A percentile compares a stretch with the other conserved stretches of the same genome.
Evolutionary conservation across 345 rosid species (phyloP).

Genomic region (Bruguiera sexangula): DNA sequence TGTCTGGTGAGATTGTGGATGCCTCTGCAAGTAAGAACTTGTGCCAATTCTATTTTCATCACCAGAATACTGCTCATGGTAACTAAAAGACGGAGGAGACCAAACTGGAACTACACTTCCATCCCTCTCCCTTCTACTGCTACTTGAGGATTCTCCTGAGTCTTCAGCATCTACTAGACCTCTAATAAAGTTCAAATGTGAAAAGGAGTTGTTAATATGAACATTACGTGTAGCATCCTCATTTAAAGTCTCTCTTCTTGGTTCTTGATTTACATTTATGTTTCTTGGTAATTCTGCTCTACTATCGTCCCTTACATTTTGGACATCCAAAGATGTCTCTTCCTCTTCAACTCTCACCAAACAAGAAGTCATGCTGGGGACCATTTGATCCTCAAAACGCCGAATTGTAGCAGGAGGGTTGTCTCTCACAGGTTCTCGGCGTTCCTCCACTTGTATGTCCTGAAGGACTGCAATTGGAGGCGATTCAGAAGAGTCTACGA

Average conservation of each 20-base stretch:
- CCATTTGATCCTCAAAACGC: conserved; percentile 95
- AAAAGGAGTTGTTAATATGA: conserved; percentile 29
- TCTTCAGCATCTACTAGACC: conserved; percentile 62
- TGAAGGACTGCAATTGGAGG: conserved; percentile 69
- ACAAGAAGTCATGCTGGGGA: conserved; percentile 86
- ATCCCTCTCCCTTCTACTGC: conserved; percentile 78
- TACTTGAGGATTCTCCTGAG: conserved; percentile 86
- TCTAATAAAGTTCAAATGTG: conserved; percentile 40
- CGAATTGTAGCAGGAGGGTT: conserved; percentile 35
- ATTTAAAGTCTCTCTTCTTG: conserved; percentile 40
- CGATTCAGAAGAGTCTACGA: conserved; percentile 84
- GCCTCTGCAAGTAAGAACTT: conserved; percentile 80
- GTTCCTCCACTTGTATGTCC: conserved; percentile 67
- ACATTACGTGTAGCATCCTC: conserved; percentile 32
- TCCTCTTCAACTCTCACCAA: conserved; percentile 67
- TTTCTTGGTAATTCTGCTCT: conserved; percentile 90
- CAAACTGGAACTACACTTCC: conserved; percentile 88
- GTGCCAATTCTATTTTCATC: conserved; percentile 77
- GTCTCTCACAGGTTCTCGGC: conserved; percentile 52
- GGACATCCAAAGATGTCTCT: conserved; percentile 59
- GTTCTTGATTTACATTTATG: conserved; percentile 50
- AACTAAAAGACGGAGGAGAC: conserved; percentile 69
- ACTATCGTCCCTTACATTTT: conserved; percentile 48
- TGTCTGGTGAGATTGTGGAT: conserved; percentile 70
- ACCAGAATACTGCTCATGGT: conserved; percentile 66